phyloP scores from a whole-genome alignment of 2,329 filamentous ascomycete species.

The Raffaelea deltoideospora region DNA sequence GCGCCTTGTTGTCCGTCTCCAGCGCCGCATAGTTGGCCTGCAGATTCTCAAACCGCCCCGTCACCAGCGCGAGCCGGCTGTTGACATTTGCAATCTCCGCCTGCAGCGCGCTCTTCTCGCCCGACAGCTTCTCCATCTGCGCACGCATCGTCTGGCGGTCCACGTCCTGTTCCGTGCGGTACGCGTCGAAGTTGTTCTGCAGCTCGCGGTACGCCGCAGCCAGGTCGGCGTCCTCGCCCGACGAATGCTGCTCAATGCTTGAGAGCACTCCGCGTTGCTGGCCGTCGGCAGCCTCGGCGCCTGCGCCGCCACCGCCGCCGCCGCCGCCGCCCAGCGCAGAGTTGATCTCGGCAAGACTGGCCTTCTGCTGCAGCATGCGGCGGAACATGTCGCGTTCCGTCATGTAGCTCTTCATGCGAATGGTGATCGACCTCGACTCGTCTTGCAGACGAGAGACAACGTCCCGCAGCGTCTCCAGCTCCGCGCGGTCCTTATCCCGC shows the following conservation, averaged over 20 bases:
- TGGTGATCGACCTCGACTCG: conserved; percentile 66
- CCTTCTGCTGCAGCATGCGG: conserved; percentile 69
- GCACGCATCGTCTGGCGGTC: conserved; percentile 72
- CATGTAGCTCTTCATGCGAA: conserved; percentile 82
- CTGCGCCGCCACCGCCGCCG: too few species aligned
- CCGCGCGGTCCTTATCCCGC: conserved; percentile 49
- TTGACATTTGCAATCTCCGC: conserved; percentile 65
- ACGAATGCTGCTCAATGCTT: conserved; percentile 33
- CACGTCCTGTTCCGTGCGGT: conserved; percentile 69
- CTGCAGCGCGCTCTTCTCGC: conserved; percentile 70
- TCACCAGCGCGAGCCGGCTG: conserved; percentile 68
- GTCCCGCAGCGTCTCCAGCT: conserved; percentile 43
- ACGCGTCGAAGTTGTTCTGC: conserved; percentile 78
- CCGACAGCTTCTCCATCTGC: conserved; percentile 66
- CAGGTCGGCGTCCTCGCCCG: conserved; percentile 51
- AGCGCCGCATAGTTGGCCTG: conserved; percentile 75
- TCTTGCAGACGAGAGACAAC: conserved; percentile 44
- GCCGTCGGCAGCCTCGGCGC: conserved; percentile 51
- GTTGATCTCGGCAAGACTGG: conserved; percentile 43
- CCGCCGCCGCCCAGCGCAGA: conserved; percentile 43
- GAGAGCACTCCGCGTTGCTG: conserved; percentile 36
- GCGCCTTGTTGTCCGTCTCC: conserved; percentile 69
- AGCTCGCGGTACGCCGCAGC: conserved; percentile 71
- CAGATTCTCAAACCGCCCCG: conserved; percentile 76
- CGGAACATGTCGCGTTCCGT: conserved; percentile 97